These are phyloP conservation scores for Ulvella scutata DNA, from an alignment of 139 green algal species.

Conservation along the genomic window DNA sequence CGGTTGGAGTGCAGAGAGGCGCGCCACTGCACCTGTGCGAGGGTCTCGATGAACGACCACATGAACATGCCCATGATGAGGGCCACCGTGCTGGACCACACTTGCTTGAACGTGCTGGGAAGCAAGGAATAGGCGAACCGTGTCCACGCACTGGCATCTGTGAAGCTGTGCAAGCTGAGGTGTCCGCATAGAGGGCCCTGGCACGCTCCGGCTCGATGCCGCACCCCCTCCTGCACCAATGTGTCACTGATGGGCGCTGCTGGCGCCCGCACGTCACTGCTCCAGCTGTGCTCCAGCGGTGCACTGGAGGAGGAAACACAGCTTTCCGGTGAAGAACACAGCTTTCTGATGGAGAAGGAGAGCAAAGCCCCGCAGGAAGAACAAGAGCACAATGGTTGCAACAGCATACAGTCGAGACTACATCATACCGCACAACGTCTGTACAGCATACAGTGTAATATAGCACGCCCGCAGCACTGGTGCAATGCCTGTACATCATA, in stretches of 20 bases:
- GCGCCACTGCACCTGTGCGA: constrained; percentile 27
- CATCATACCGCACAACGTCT: too few species aligned
- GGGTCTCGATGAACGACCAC: constrained; percentile 24
- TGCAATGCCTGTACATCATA: too few species aligned
- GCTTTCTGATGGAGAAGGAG: too few species aligned
- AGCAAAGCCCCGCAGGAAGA: too few species aligned
- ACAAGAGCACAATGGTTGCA: too few species aligned
- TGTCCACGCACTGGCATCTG: not conserved
- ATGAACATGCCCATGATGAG: constrained; percentile 23
- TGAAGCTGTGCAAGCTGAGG: not conserved
- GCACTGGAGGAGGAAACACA: too few species aligned
- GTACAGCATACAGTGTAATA: too few species aligned
- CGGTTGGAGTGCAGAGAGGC: too few species aligned
- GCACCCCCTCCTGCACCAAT: constrained; percentile 21
- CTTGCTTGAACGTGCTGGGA: constrained; percentile 26
- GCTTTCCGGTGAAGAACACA: too few species aligned
- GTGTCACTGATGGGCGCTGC: constrained; percentile 14
- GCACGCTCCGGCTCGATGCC: not conserved
- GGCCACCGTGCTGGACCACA: constrained; percentile 23
- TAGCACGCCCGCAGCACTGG: too few species aligned
- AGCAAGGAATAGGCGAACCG: constrained; percentile 14
- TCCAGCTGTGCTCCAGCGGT: not conserved
- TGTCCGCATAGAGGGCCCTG: not conserved
- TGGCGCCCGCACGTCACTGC: constrained; percentile 14
- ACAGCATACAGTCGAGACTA: too few species aligned